phyloP scores from a whole-genome alignment of 2,329 filamentous ascomycete species.

The Arthrinium puccinioides region DNA sequence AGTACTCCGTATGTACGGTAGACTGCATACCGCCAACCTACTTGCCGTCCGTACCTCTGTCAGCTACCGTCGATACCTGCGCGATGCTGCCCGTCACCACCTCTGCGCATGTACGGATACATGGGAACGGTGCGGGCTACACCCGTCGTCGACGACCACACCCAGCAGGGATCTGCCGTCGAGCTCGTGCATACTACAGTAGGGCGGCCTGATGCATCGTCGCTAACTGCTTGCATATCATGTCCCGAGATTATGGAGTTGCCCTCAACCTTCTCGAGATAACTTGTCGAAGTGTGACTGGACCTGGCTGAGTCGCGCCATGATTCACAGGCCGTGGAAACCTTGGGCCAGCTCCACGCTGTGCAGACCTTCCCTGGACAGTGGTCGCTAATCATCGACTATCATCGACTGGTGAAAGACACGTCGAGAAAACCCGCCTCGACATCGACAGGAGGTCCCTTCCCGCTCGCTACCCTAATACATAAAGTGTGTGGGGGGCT shows the following conservation, averaged over 20 bases:
- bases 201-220: slow-evolving; percentile 20
- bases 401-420: slow-evolving; percentile 8
- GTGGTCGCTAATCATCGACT: slow-evolving; percentile 3
- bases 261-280: slow-evolving; percentile 19
- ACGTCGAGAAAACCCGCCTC: too few species aligned
- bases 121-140: slow-evolving; percentile 7
- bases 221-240: slow-evolving; percentile 26
- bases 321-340: slow-evolving; percentile 6
- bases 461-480: slow-evolving; percentile 1
- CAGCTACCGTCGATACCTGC: slow-evolving; percentile 4
- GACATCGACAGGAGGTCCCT: too few species aligned
- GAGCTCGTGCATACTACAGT: too few species aligned
- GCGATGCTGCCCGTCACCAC: slow-evolving; percentile 1
- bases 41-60: too few species aligned
- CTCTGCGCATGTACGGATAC: slow-evolving; percentile 13
- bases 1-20: too few species aligned
- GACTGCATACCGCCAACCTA: too few species aligned
- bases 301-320: slow-evolving; percentile 14
- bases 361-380: slow-evolving; percentile 7
- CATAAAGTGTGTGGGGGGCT: slow-evolving; percentile 11
- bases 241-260: slow-evolving; percentile 27
- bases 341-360: slow-evolving; percentile 11
- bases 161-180: slow-evolving; percentile 15
- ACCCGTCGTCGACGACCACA: slow-evolving; percentile 8
- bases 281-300: slow-evolving; percentile 31